Evolutionary conservation across 257 asterid species (phyloP).

Genomic region (Striga asiatica): DNA sequence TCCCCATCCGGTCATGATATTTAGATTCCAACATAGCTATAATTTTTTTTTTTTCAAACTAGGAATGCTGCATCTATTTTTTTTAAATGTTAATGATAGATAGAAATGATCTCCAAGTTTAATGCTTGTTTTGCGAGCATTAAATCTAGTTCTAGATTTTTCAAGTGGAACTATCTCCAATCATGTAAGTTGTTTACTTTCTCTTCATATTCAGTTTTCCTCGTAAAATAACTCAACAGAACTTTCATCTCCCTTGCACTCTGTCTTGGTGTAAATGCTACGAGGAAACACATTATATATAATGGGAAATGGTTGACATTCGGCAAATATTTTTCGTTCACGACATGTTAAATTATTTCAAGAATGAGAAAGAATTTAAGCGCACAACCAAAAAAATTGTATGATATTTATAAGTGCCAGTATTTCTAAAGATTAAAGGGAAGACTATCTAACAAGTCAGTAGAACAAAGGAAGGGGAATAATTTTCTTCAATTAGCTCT

Average conservation of each 20-base stretch:
- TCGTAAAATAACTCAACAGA: neutral
- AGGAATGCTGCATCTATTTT: conserved; percentile 5
- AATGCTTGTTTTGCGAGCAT: neutral
- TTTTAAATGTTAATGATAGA: neutral
- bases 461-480: neutral
- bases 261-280: neutral
- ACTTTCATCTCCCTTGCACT: neutral
- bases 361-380: neutral
- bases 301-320: conserved; percentile 1
- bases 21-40: neutral
- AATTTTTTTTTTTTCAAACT: neutral
- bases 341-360: neutral
- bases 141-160: conserved; percentile 8
- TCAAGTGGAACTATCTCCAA: neutral
- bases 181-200: too few relatives aligned
- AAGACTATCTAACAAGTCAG: neutral
- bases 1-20: neutral
- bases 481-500: neutral
- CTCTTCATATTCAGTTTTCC: neutral
- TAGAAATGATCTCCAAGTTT: conserved; percentile 1
- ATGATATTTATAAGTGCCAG: neutral
- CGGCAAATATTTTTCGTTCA: neutral
- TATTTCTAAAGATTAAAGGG: neutral
- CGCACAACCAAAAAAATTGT: neutral
- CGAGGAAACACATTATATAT: neutral